phyloP scores from a whole-genome alignment of 176 grass and related monocot species.

The Olyra latifolia region DNA sequence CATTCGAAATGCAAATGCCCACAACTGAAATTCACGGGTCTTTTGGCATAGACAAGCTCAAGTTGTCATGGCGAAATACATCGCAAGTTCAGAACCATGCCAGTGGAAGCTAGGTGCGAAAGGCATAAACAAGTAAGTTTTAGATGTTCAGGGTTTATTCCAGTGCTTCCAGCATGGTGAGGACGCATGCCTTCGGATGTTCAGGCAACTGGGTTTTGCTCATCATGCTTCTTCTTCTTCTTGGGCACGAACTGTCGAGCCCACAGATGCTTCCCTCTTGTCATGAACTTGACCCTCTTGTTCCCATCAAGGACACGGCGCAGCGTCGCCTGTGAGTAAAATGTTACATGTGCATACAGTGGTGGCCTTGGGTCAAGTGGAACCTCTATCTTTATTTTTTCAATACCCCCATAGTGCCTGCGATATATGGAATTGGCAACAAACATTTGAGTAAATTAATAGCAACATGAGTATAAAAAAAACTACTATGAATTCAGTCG shows the following conservation, averaged over 20 bases:
- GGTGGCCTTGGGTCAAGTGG: slow-evolving; percentile 32
- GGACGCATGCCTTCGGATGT: neutral
- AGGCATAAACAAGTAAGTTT: neutral
- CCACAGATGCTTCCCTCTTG: slow-evolving; percentile 61
- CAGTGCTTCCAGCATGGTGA: neutral
- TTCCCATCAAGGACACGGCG: slow-evolving; percentile 38
- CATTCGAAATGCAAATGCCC: neutral
- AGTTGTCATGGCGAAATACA: neutral
- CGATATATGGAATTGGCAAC: neutral
- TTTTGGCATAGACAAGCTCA: neutral
- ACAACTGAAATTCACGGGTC: neutral
- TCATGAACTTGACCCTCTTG: slow-evolving; percentile 48
- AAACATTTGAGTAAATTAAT: neutral
- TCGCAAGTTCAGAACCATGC: neutral
- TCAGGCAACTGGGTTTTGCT: neutral
- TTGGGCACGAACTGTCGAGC: slow-evolving; percentile 67
- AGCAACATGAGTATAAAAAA: neutral
- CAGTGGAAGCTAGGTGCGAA: neutral
- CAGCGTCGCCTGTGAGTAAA: slow-evolving; percentile 41
- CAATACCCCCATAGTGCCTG: slow-evolving; percentile 44
- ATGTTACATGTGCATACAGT: slow-evolving; percentile 58
- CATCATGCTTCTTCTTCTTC: slow-evolving; percentile 28
- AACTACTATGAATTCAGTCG: neutral
- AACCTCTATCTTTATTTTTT: slow-evolving; percentile 50
- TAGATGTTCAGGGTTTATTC: neutral